Evolutionary conservation across 2,329 filamentous ascomycete species (phyloP).

Genomic region (Ampelomyces quisqualis): DNA sequence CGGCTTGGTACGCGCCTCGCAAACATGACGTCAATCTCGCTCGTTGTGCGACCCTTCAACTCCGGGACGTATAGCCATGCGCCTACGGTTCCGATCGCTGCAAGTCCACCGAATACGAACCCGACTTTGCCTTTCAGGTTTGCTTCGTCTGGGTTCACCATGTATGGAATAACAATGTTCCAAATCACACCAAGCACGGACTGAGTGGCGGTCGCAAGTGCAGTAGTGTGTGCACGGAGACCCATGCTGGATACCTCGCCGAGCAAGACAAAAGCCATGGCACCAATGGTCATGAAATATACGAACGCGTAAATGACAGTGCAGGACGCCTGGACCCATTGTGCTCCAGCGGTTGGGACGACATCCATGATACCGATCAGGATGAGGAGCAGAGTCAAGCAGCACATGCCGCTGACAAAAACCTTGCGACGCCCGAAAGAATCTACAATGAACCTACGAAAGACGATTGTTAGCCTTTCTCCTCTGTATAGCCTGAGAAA

Average conservation of each 20-base stretch:
- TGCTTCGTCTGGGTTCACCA: constrained; percentile 45
- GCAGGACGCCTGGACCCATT: constrained; percentile 42
- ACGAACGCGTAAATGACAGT: constrained; percentile 53
- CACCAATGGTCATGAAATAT: constrained; percentile 82
- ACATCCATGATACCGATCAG: constrained; percentile 78
- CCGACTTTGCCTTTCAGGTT: constrained; percentile 45
- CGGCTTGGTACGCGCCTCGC: constrained; percentile 32
- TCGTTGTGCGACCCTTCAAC: constrained; percentile 41
- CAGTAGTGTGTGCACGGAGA: constrained; percentile 83
- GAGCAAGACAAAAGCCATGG: constrained; percentile 82
- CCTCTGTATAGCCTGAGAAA: background rate
- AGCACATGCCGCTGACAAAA: constrained; percentile 63
- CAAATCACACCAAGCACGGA: constrained; percentile 38
- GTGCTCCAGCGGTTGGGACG: constrained; percentile 32
- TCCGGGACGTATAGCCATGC: constrained; percentile 44
- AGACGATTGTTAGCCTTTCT: background rate
- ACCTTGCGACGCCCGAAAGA: constrained; percentile 71
- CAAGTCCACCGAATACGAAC: constrained; percentile 43
- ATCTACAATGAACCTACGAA: constrained; percentile 57
- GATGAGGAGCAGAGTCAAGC: constrained; percentile 63
- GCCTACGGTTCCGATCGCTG: constrained; percentile 32
- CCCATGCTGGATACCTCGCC: constrained; percentile 77
- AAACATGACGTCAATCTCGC: constrained; percentile 45
- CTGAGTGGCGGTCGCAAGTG: constrained; percentile 60
- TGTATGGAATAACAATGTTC: constrained; percentile 42